phyloP scores from a whole-genome alignment of 495 filamentous ascomycete species.

The Xylaria palmicola region DNA sequence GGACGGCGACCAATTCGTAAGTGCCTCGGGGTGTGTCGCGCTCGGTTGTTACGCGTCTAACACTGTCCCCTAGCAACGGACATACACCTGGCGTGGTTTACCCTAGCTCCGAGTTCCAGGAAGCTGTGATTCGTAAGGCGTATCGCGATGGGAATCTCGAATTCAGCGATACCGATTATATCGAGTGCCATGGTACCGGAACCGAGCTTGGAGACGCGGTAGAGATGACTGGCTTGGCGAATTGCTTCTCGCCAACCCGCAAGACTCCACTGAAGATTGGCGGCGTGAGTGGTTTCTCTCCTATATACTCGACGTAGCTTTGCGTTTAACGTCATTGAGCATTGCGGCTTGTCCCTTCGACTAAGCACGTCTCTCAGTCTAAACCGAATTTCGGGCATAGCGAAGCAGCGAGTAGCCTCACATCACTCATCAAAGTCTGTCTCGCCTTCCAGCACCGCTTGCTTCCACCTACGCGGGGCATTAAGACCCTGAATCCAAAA shows the following conservation, averaged over 20 bases:
- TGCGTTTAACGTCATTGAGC: too few relatives aligned
- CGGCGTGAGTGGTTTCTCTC: too few relatives aligned
- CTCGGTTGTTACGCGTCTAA: too few relatives aligned
- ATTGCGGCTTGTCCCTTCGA: too few relatives aligned
- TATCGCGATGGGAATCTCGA: slow-evolving; percentile 34
- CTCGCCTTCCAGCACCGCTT: not conserved
- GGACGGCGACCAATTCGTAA: slow-evolving; percentile 40
- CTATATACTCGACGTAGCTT: too few relatives aligned
- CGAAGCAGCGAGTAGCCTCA: slow-evolving; percentile 44
- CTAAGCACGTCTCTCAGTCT: too few relatives aligned
- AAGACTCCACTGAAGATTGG: too few relatives aligned
- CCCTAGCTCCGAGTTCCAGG: slow-evolving; percentile 47
- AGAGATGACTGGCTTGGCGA: slow-evolving; percentile 40
- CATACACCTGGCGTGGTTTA: slow-evolving; percentile 43
- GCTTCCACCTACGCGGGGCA: not conserved
- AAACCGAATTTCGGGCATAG: slow-evolving; percentile 59
- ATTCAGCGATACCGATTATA: slow-evolving; percentile 38
- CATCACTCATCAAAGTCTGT: not conserved
- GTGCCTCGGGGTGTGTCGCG: too few relatives aligned
- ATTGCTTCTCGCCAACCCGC: too few relatives aligned
- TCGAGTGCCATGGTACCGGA: slow-evolving; percentile 54
- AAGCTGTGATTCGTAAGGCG: slow-evolving; percentile 38
- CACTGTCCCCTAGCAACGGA: slow-evolving; percentile 47
- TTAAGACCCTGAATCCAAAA: slow-evolving; percentile 32
- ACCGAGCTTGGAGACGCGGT: slow-evolving; percentile 51